Conservation (phyloP, 345 rosid species). For the Sonneratia caseolaris region DNA sequence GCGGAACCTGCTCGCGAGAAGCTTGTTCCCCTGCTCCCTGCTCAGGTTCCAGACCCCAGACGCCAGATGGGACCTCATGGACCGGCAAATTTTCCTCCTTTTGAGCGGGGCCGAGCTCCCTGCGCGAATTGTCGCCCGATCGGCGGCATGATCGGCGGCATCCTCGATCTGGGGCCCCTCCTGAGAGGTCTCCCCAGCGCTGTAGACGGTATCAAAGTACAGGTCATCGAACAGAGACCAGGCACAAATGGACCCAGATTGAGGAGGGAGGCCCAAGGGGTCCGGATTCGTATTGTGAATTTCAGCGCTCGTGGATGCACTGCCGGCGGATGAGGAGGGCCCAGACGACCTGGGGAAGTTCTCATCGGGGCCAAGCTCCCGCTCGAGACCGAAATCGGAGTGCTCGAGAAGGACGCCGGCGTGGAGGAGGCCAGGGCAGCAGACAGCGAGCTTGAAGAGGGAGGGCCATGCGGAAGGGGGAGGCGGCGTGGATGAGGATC, state of each 20-base stretch:
- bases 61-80: constrained; percentile 61
- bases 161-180: constrained; percentile 16
- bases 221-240: constrained; percentile 90
- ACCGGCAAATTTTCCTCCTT: constrained; percentile 39
- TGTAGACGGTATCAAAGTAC: constrained; percentile 48
- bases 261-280: not conserved
- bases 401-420: constrained; percentile 80
- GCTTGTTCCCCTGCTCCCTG: constrained; percentile 82
- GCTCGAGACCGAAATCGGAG: constrained; percentile 92
- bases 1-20: constrained; percentile 81
- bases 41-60: constrained; percentile 64
- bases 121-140: constrained; percentile 14
- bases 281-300: constrained; percentile 7
- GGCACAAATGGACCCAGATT: constrained; percentile 14
- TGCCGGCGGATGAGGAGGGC: constrained; percentile 10
- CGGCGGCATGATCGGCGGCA: constrained; percentile 23
- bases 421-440: constrained; percentile 88
- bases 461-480: constrained; percentile 41
- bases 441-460: constrained; percentile 69
- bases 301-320: not conserved
- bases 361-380: constrained; percentile 75
- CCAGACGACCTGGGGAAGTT: constrained; percentile 15
- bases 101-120: constrained; percentile 22
- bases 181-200: constrained; percentile 32
- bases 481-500: constrained; percentile 19